Evolutionary conservation across 2,329 filamentous ascomycete genomes (phyloP), one percentile per base, ranked within the genome.

Genomic region (Penicillium sp.): DNA sequence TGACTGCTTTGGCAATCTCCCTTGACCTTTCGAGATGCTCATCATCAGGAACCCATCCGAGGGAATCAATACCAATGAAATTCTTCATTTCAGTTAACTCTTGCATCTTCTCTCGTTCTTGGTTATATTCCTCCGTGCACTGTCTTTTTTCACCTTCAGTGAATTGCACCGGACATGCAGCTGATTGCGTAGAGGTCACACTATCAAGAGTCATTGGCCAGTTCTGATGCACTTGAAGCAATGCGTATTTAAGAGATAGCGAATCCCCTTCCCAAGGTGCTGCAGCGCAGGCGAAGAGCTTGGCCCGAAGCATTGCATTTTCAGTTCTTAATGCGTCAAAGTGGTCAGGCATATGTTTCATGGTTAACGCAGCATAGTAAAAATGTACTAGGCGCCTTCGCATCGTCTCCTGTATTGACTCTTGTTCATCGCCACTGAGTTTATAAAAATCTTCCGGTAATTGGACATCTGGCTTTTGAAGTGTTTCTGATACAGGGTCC

Each of bases 241-340:
- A 14, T 16, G 30, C 30, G 16, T 35, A 35, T 35, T 35, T 35
- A 35, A 35, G 30, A 35, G 30, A 35, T 35, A 35, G 2, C 30
- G 30, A 35, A 47, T 70, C 63, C 0, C 68, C 68, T 61, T 71
- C 66, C 68, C 64, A 71, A 1, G 65, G 66, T n/a, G 59, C 57
- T 14, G 59, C 38, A 3, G 63, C 62, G 49, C 55, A 52, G 20
- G 61, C 47, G 48, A 67, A 69, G 11, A 68, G 47, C 40, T 68
- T 68, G 1, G 55, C 60, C 40, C 62, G 59, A 8, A 67, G 61
- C 56, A 64, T 67, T 23, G 9, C 53, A 42, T 59, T 63, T 23
- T 63, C 60, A 46, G 46, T 24, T 18, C 60, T 35, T 4, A 67
- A 24, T 0, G 63, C 63, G 30, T 65, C 60, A 52, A 65, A 68